Evolutionary conservation across 345 rosid genomes (phyloP), one percentile per base, ranked within the genome.

Genomic region (Sonneratia alba): DNA sequence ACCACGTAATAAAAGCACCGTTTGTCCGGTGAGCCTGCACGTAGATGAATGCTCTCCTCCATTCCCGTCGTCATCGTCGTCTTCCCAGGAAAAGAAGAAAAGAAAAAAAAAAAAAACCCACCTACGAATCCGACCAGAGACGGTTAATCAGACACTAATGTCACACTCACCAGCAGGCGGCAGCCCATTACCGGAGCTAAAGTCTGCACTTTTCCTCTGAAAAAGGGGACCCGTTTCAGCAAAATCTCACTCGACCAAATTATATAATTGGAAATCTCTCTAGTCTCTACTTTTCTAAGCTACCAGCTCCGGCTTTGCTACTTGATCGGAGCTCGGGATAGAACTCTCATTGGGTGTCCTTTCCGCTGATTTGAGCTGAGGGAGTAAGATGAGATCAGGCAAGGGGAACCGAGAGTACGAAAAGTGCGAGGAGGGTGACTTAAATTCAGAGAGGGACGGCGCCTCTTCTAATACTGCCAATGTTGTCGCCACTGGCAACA

Each of bases 381-480:
- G 57, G 57, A 53, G 67, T 72, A 68, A 24, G 57, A 91, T 89
- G 97, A 88, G 96, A 83, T 74, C 85, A 48, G 89, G 83, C 8
- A 87, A 87, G 71, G 86, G 81, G 68, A 84, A 82, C 81, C 98
- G 75, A 78, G 96, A 87, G 66, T 97, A 86, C 61, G 97, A 89
- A 45, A 96, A 89, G 43, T 91, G 82, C 85, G 93, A 87, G n/a
- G 97, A 89, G 66, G 97, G 87, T 0, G 98, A 89, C 6, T 83
- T 82, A 70, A 74, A 77, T 77, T 82, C 93, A 22, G 85, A 83
- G 74, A 89, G 82, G 36, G 88, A 87, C 51, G 89, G 87, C 64
- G 80, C 87, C 45, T 82, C 88, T 74, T 88, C 85, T 2, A 81
- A 75, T 64, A 67, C 72, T 62, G 56, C 80, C 55, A 78, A 76